These are phyloP conservation scores for Xylaria sp. DNA, from an alignment of 2,329 filamentous ascomycete species.

Conservation along the genomic window DNA sequence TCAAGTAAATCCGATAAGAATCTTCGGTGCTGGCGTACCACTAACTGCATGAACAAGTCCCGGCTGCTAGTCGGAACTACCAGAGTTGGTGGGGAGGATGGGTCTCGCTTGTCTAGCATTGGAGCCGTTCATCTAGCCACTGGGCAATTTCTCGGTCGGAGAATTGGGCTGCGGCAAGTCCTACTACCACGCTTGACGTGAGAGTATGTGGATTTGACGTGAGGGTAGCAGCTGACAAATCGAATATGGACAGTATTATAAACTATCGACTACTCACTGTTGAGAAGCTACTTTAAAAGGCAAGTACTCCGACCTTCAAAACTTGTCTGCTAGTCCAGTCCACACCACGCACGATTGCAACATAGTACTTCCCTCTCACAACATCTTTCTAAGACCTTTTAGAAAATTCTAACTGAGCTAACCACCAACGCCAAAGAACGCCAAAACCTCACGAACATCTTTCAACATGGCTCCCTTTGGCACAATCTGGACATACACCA, in stretches of 20 bases:
- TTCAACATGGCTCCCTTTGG: constrained; percentile 55
- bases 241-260: neutral
- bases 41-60: neutral
- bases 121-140: neutral
- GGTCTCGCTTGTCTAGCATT: neutral
- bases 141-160: neutral
- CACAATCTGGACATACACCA: constrained; percentile 53
- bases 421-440: neutral
- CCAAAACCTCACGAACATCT: neutral
- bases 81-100: neutral
- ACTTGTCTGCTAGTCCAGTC: neutral
- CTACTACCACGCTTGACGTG: neutral
- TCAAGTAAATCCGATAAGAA: too few species aligned
- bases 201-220: neutral
- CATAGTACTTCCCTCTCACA: constrained; percentile 26
- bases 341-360: constrained; percentile 29
- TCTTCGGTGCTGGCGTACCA: neutral
- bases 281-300: constrained; percentile 11
- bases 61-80: constrained; percentile 1
- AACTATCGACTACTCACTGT: neutral
- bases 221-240: constrained; percentile 26
- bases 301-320: neutral
- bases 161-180: neutral
- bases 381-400: constrained; percentile 1
- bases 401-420: neutral